phyloP scores from a whole-genome alignment of 1,284 basidiomycete genomes.

The Melampsora americana region DNA sequence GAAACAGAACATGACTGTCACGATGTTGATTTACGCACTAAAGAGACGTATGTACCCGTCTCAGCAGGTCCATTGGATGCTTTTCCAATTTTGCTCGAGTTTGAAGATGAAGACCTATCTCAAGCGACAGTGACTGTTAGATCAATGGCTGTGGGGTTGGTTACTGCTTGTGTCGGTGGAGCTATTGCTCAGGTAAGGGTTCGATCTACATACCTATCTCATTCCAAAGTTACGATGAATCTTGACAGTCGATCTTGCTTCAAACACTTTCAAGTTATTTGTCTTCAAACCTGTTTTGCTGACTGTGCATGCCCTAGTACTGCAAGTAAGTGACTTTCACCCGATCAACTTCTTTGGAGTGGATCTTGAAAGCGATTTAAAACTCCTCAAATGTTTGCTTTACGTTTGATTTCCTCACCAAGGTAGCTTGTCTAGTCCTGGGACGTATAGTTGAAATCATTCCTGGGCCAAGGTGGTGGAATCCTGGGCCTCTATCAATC shows the following conservation, averaged over 20 bases:
- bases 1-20: too few relatives aligned
- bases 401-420: too few relatives aligned
- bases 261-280: conserved; percentile 19
- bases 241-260: background rate
- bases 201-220: too few relatives aligned
- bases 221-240: too few relatives aligned
- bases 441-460: conserved; percentile 17
- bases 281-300: conserved; percentile 33
- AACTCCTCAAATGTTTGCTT: background rate
- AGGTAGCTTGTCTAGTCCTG: conserved; percentile 35
- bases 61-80: conserved; percentile 30
- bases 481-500: conserved; percentile 30
- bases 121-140: conserved; percentile 31
- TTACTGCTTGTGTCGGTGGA: conserved; percentile 34
- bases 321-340: conserved; percentile 30
- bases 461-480: conserved; percentile 37
- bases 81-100: conserved; percentile 17
- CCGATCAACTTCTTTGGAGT: background rate
- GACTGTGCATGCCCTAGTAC: conserved; percentile 27
- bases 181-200: conserved; percentile 34
- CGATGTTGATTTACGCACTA: too few relatives aligned
- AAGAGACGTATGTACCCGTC: too few relatives aligned
- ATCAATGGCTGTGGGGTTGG: conserved; percentile 23
- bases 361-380: background rate
- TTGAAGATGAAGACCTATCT: conserved; percentile 32